Evolutionary conservation across 2,329 filamentous ascomycete species (phyloP), one percentile per base, ranked within the genome.

Genomic region (Ophiostoma himal-ulmi): DNA sequence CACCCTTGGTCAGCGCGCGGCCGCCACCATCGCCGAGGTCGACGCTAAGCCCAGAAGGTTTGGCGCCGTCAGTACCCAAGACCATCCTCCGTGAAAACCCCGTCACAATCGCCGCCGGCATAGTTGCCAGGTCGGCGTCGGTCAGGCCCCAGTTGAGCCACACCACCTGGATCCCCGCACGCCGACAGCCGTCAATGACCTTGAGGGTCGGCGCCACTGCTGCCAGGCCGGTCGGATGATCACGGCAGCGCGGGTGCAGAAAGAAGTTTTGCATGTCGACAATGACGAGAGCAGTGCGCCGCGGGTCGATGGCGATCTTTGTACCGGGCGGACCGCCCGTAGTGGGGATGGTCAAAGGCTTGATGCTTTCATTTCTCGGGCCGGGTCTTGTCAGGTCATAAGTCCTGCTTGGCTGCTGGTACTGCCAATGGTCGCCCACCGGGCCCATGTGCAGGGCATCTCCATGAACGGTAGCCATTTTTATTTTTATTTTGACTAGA

Each of bases 131-230:
- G 73, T 88, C 85, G 22, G 77, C 73, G n/a, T 85, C 81, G 0
- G 80, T 84, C 52, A 88, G 78, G 2, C 85, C 85, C 86, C 85
- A 88, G 74, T 85, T 87, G 62, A 86, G 78, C 83, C 84, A 73
- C 57, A 73, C 67, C 13, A 72, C 65, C 57, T 82, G 78, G 22
- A 88, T 81, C 1, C 82, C 84, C n/a, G 80, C 79, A 70, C 81
- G 78, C 64, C 85, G 78, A 52, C 84, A 86, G 48, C 80, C 78
- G 67, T 79, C 73, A 22, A 85, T 77, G 0, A 85, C 77, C 48
- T 78, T 75, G 22, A 79, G 79, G 71, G 74, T 80, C 69, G 73
- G 84, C 76, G 74, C 77, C 37, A 79, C 78, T 67, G 78, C 84
- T 73, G 73, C 82, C 78, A 76, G 78, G 48, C 75, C 85, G 75